phyloP scores from a whole-genome alignment of 257 asterid genomes.

The Solanum rostratum region DNA sequence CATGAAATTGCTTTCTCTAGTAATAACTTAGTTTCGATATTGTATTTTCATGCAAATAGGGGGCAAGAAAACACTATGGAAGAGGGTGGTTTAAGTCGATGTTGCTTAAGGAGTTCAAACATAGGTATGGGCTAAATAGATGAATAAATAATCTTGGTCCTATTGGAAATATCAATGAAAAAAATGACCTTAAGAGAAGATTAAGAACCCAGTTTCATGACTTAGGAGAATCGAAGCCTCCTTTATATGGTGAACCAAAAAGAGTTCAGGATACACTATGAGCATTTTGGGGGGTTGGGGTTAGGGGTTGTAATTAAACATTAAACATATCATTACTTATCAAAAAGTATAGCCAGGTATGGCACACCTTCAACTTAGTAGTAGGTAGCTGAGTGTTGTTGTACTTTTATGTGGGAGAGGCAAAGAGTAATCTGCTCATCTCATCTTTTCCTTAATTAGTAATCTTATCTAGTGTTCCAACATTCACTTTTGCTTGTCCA shows the following conservation, averaged over 20 bases:
- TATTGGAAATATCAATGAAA: background rate
- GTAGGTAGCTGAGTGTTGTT: too few relatives aligned
- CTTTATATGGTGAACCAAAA: background rate
- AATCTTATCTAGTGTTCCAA: too few relatives aligned
- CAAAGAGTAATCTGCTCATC: too few relatives aligned
- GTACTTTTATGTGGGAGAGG: too few relatives aligned
- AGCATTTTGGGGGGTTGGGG: too few relatives aligned
- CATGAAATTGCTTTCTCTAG: background rate
- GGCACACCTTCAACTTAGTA: too few relatives aligned
- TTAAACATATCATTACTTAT: too few relatives aligned
- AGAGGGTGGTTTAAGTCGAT: background rate
- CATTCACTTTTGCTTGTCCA: too few relatives aligned
- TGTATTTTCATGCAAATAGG: background rate
- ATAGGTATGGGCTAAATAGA: background rate
- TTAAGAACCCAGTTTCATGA: background rate
- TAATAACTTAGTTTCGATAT: background rate
- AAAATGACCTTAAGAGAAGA: background rate
- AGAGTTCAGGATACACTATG: too few relatives aligned
- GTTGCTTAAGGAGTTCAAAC: background rate
- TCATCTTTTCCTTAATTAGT: too few relatives aligned
- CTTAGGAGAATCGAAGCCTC: background rate
- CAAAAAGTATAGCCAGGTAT: too few relatives aligned
- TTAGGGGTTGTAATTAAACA: too few relatives aligned
- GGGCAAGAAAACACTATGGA: background rate
- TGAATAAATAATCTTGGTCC: background rate